These are phyloP conservation scores for Coriaria nepalensis DNA, from an alignment of 306 rosid species.

Conservation along the genomic window DNA sequence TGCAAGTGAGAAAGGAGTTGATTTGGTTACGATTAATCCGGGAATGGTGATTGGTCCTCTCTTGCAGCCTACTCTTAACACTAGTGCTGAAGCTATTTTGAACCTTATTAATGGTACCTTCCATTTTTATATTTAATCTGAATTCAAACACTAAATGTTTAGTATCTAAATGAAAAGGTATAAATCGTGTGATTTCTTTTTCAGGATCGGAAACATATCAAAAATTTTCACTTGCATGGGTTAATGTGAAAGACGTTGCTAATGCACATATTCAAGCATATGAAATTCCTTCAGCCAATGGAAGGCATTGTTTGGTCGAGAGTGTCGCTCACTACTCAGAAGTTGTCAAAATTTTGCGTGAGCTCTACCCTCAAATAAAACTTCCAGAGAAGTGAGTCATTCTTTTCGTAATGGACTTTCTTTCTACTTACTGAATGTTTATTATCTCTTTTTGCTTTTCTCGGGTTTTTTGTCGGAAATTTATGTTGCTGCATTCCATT, in stretches of 20 bases:
- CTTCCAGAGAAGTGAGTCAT: constrained; percentile 47
- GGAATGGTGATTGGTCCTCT: constrained; percentile 68
- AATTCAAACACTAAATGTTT: no score
- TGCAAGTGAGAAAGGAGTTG: constrained; percentile 52
- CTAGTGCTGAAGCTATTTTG: constrained; percentile 34
- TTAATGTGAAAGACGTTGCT: constrained; percentile 72
- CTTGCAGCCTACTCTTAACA: constrained; percentile 59
- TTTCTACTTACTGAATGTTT: neutral
- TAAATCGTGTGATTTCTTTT: constrained; percentile 8
- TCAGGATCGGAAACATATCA: constrained; percentile 48
- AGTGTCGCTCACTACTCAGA: constrained; percentile 45
- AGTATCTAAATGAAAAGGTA: neutral
- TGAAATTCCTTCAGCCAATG: constrained; percentile 73
- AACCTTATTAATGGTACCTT: constrained; percentile 45
- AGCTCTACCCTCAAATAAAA: constrained; percentile 41
- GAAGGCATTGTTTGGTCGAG: constrained; percentile 53
- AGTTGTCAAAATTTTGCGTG: constrained; percentile 31
- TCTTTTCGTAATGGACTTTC: neutral
- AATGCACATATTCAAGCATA: constrained; percentile 62
- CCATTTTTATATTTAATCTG: neutral
- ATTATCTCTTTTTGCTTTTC: neutral
- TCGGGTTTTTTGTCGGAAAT: neutral
- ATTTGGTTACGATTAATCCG: constrained; percentile 62
- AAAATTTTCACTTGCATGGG: constrained; percentile 41
- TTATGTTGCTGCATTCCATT: neutral